Conservation (phyloP, 148 eudicot genomes). For the Rheum nobile region DNA sequence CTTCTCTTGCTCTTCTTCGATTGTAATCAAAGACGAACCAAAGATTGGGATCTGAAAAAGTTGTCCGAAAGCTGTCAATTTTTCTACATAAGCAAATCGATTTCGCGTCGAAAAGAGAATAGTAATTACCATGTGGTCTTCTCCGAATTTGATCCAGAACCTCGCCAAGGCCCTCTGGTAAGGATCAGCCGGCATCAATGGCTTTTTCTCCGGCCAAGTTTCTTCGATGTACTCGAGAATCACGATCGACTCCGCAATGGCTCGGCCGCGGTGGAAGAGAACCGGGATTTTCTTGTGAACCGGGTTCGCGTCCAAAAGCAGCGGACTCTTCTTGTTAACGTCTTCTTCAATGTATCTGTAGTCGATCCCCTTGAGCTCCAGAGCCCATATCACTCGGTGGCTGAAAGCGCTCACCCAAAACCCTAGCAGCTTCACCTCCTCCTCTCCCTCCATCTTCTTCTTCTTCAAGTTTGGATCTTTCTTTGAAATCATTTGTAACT, state of each 20-base stretch:
- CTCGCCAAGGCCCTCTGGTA: not conserved
- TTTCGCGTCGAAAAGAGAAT: not conserved
- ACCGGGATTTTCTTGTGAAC: not conserved
- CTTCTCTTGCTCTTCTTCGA: not conserved
- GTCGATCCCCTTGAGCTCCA: not conserved
- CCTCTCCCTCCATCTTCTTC: not conserved
- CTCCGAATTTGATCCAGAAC: constrained; percentile 1
- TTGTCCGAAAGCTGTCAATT: too few relatives aligned
- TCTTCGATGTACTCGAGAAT: not conserved
- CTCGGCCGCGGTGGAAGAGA: not conserved
- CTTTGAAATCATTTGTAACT: too few relatives aligned
- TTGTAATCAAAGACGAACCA: not conserved
- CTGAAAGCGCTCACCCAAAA: not conserved
- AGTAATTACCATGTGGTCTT: not conserved
- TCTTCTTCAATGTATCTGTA: not conserved
- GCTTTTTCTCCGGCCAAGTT: not conserved
- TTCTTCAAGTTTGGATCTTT: not conserved
- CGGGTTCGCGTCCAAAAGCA: not conserved
- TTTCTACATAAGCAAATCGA: too few relatives aligned
- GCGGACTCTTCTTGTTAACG: not conserved
- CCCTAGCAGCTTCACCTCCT: constrained; percentile 1
- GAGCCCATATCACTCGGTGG: not conserved
- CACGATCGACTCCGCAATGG: not conserved
- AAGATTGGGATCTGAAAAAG: not conserved
- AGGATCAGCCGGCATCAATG: not conserved